Evolutionary conservation across 129 eudicot species (phyloP), one percentile per base, ranked within the genome.

Genomic region (Flaveria linearis): DNA sequence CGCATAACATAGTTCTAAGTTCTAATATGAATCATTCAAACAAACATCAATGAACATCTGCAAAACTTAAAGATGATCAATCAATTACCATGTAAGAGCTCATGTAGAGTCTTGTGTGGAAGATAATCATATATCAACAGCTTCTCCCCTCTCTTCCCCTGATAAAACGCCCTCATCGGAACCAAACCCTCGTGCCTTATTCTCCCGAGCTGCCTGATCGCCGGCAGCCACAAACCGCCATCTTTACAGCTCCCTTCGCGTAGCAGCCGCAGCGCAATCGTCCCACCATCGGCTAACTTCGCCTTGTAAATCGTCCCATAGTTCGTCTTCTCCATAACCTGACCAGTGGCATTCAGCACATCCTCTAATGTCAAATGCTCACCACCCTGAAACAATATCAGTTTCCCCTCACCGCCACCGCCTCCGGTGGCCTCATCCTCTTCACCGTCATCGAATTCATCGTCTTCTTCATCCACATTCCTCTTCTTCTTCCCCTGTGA

Each of bases 71-170:
- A 45, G 68, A 49, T 33, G 39, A 33, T 33, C 39, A 33, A 5
- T 36, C 1, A 66, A 42, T 78, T 85, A 90, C 98, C 98, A 83
- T 93, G 93, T 77, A 93, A 84, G 66, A 88, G 90, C 86, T 90
- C 98, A 46, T 88, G 75, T 41, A 93, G 91, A 9, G 88, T 85
- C 20, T 80, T 80, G 68, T 91, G 88, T 2, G 89, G 86, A 60
- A 88, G 83, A 87, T 90, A 93, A 68, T 93, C 98, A 76, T 93
- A 88, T 14, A 93, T 93, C 78, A 93, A 87, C 71, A 93, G 87
- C 88, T 93, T 93, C 82, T 93, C 98, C 78, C 98, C 98, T 86
- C 98, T 88, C 77, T 88, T 93, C 79, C 98, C 98, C 60, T 93
- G 98, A 82, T 90, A 93, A 73, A 93, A 93, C 74, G 96, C 98